Evolutionary conservation across 2,329 filamentous ascomycete genomes (phyloP).

Genomic region (Sphaceloma murrayae): DNA sequence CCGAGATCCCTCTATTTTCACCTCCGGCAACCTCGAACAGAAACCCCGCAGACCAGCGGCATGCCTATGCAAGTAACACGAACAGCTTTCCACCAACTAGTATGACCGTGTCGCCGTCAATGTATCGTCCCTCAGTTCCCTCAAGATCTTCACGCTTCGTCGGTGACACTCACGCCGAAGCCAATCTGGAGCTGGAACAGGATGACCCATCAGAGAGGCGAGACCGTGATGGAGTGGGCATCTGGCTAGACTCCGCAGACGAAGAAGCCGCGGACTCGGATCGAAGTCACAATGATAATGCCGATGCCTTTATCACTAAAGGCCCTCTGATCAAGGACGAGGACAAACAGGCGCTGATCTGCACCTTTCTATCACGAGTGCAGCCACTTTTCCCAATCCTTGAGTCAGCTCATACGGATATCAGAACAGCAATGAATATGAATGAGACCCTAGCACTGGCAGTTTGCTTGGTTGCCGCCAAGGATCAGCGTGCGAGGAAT

Average conservation of each 20-base stretch:
- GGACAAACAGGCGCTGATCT: constrained; percentile 32
- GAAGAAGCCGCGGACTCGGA: constrained; percentile 22
- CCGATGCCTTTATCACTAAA: constrained; percentile 25
- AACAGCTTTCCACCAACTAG: not conserved
- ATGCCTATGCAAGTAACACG: not conserved
- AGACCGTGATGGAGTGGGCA: constrained; percentile 26
- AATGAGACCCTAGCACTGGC: constrained; percentile 27
- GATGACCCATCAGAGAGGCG: constrained; percentile 18
- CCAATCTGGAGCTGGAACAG: constrained; percentile 34
- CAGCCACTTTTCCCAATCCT: constrained; percentile 41
- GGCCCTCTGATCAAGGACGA: constrained; percentile 28
- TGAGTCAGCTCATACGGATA: constrained; percentile 31
- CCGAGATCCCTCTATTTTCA: not conserved
- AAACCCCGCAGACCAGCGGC: not conserved
- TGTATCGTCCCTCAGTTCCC: constrained; percentile 20
- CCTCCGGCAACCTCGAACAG: constrained; percentile 1
- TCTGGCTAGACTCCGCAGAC: constrained; percentile 29
- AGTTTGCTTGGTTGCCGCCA: constrained; percentile 41
- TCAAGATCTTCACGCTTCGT: constrained; percentile 35
- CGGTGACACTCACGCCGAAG: constrained; percentile 40
- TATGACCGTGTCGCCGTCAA: constrained; percentile 1
- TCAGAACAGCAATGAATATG: constrained; percentile 32
- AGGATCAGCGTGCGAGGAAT: constrained; percentile 36
- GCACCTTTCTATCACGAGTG: constrained; percentile 39
- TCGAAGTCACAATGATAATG: constrained; percentile 18